Base-by-base conservation (phyloP, 1,284 basidiomycete species). In the Laetiporus sulphureus region DNA sequence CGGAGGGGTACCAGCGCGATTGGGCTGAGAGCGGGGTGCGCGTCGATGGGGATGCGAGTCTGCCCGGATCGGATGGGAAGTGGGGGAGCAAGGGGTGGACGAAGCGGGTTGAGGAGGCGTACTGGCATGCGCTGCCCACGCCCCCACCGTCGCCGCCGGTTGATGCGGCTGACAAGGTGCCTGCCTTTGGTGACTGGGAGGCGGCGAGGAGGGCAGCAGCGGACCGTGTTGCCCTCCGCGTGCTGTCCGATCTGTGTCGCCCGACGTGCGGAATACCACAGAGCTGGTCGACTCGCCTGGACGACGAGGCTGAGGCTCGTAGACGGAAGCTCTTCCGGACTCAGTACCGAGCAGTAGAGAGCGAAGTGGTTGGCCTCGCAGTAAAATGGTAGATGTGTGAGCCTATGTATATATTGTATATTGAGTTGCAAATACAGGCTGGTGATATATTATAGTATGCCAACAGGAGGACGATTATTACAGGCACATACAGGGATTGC, bases 341-440 rank as follows among this genome's bases (percentile, higher is more conserved):
- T 4, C 68, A 79, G 55, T 97, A 93, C 62, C 73, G 79, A 44
- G 88, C 86, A 18, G 91, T 98, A 0, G 88, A 91, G 63, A 89
- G 83, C 61, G 90, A 95, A 58, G 81, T 92, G 30, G 48, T 64
- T 16, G 63, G 62, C 31, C 53, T 65, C 24, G 63, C 60, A 1
- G 62, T 64, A n/a, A 64, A 64, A 41, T 65, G 62, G 62, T 65
- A 51, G 38, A 36, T 32, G 16, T 32, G n/a, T n/a, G n/a, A n/a
- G n/a, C n/a, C n/a, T n/a, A n/a, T n/a, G n/a, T n/a, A n/a, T n/a
- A n/a, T n/a, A n/a, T n/a, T n/a, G n/a, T n/a, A n/a, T n/a, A n/a
- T n/a, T n/a, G n/a, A n/a, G n/a, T n/a, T n/a, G n/a, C n/a, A n/a
- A n/a, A n/a, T n/a, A n/a, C n/a, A n/a, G n/a, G n/a, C n/a, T n/a